Evolutionary conservation across 495 filamentous ascomycete species (phyloP).

Genomic region (Lentithecium fluviatile): DNA sequence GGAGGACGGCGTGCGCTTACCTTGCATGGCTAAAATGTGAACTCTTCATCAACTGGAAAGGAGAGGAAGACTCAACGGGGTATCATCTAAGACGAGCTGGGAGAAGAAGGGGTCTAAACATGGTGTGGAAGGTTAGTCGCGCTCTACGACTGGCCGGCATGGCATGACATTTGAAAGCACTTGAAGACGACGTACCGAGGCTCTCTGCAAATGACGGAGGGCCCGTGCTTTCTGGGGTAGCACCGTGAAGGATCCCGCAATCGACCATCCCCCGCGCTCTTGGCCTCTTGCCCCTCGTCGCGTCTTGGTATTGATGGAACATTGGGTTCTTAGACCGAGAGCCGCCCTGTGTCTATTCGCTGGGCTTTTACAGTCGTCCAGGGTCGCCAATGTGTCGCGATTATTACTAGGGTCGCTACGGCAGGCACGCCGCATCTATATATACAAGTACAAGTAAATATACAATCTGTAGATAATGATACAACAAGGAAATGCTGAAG

Average conservation of each 20-base stretch:
- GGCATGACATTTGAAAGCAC: neutral
- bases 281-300: no score
- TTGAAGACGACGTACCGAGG: neutral
- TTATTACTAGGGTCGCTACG: no score
- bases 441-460: neutral
- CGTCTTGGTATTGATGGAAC: no score
- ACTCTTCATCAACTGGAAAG: neutral
- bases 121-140: neutral
- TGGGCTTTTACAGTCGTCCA: no score
- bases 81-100: neutral
- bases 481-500: neutral
- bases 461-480: neutral
- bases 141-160: neutral
- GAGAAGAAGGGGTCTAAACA: neutral
- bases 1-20: neutral
- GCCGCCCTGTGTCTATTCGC: no score
- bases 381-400: no score
- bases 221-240: no score
- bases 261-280: no score
- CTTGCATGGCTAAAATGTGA: neutral
- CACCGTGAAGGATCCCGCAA: no score
- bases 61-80: neutral
- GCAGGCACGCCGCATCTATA: no score
- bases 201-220: neutral
- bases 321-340: no score